Evolutionary conservation across 352 stramenopile genomes (phyloP).

Genomic region (Phytophthora cactorum): DNA sequence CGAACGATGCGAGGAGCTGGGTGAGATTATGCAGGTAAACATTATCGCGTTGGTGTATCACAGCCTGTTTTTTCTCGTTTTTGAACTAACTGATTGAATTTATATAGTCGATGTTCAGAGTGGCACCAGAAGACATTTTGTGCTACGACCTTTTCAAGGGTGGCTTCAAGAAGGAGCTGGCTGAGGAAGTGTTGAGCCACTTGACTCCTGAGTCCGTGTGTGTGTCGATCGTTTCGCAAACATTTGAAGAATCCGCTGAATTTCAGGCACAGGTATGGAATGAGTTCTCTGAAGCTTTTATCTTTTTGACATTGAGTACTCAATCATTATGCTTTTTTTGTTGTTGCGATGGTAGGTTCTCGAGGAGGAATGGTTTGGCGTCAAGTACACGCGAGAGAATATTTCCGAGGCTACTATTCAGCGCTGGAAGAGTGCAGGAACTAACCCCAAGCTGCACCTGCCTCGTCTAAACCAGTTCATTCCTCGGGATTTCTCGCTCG

Average conservation of each 20-base stretch:
- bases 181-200: constrained; percentile 48
- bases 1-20: constrained; percentile 72
- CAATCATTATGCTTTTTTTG: not conserved
- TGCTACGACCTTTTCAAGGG: constrained; percentile 73
- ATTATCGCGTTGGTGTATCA: not conserved
- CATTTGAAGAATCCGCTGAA: constrained; percentile 37
- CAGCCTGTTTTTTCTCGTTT: not conserved
- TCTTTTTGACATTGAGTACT: constrained; percentile 1
- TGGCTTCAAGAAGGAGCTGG: constrained; percentile 48
- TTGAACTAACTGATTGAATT: constrained; percentile 15
- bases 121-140: constrained; percentile 60
- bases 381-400: constrained; percentile 59
- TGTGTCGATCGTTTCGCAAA: constrained; percentile 60
- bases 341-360: constrained; percentile 24
- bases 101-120: constrained; percentile 59
- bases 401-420: constrained; percentile 40
- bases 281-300: not conserved
- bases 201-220: constrained; percentile 60
- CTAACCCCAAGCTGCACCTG: constrained; percentile 58
- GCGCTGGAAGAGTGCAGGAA: constrained; percentile 43
- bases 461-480: constrained; percentile 76
- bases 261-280: constrained; percentile 45
- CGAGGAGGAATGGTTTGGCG: constrained; percentile 71
- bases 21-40: constrained; percentile 73
- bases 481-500: constrained; percentile 67